Conservation (phyloP, 352 stramenopile species). For the Phytophthora macrochlamydospora region DNA sequence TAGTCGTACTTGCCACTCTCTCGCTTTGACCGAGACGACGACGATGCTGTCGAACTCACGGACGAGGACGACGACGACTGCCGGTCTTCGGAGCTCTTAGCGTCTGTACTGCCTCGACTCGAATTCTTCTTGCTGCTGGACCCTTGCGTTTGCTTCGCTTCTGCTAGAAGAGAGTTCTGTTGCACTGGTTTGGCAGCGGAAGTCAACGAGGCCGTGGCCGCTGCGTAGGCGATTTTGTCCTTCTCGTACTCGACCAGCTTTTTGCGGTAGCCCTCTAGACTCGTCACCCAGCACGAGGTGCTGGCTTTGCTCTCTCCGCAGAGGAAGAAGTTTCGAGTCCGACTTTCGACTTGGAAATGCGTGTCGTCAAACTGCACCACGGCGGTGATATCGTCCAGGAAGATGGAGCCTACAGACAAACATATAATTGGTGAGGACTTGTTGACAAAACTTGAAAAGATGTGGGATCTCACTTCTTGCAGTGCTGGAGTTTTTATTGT, state of each 20-base stretch:
- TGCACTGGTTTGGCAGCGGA: slow-evolving; percentile 13
- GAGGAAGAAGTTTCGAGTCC: slow-evolving; percentile 85
- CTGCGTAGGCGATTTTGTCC: slow-evolving; percentile 48
- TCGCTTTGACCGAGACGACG: slow-evolving; percentile 23
- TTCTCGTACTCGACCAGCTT: slow-evolving; percentile 76
- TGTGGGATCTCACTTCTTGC: slow-evolving; percentile 44
- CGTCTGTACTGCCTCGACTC: slow-evolving; percentile 17
- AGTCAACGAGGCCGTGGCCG: slow-evolving; percentile 14
- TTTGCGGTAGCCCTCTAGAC: slow-evolving; percentile 80
- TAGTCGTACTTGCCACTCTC: slow-evolving; percentile 15
- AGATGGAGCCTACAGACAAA: slow-evolving; percentile 65
- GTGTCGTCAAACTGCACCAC: slow-evolving; percentile 87
- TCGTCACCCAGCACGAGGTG: slow-evolving; percentile 81
- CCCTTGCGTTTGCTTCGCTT: slow-evolving; percentile 1
- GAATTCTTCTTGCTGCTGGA: slow-evolving; percentile 35
- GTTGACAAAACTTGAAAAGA: neutral
- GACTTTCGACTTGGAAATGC: slow-evolving; percentile 86
- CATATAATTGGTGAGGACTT: too few relatives aligned
- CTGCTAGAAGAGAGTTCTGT: neutral
- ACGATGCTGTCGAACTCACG: slow-evolving; percentile 25
- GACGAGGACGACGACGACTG: slow-evolving; percentile 31
- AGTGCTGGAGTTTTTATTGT: slow-evolving; percentile 46
- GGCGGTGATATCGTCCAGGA: slow-evolving; percentile 87
- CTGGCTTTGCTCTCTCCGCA: slow-evolving; percentile 86
- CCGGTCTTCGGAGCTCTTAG: slow-evolving; percentile 10